Percentiles rank a stretch among this genome's conserved stretches.
These are phyloP conservation scores for Aurantiochytrium sp. DNA, from an alignment of 108 stramenopile species.

Conservation along the genomic window DNA sequence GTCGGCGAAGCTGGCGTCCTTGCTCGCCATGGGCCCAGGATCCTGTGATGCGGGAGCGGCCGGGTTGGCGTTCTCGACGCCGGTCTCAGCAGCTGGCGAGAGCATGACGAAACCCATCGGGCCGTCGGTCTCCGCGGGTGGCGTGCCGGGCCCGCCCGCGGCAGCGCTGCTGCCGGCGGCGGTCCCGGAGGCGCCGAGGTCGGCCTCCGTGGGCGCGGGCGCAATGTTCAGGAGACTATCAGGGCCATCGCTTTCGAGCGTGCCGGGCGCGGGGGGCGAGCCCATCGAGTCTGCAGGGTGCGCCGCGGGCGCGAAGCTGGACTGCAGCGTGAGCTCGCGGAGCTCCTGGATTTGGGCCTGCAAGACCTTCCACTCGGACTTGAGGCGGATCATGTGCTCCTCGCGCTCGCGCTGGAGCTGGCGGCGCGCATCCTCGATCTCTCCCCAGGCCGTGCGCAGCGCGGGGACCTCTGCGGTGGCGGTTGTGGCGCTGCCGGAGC, in stretches of 20 bases:
- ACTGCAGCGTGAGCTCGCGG: slow-evolving; percentile 15
- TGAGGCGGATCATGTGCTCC: neutral
- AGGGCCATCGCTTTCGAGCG: neutral
- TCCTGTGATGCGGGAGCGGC: too few species aligned
- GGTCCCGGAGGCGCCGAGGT: neutral
- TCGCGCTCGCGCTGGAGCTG: slow-evolving; percentile 13
- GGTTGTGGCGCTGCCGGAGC: neutral
- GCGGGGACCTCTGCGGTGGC: neutral
- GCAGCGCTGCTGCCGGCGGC: neutral
- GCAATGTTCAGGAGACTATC: neutral
- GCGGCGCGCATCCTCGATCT: slow-evolving; percentile 2
- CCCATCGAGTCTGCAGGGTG: neutral
- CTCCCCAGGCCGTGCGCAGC: neutral
- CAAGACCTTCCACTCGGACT: neutral
- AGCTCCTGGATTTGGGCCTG: neutral
- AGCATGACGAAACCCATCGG: neutral
- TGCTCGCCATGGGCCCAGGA: too few species aligned
- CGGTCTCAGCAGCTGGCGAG: neutral
- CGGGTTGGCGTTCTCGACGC: neutral
- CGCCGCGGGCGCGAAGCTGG: neutral
- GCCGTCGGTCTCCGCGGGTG: neutral
- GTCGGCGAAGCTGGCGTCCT: neutral
- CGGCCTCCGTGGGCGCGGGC: neutral
- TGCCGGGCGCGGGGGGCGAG: neutral
- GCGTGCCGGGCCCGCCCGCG: neutral